Base-by-base conservation (phyloP, 1,284 basidiomycete species). In the Naganishia liquefaciens region DNA sequence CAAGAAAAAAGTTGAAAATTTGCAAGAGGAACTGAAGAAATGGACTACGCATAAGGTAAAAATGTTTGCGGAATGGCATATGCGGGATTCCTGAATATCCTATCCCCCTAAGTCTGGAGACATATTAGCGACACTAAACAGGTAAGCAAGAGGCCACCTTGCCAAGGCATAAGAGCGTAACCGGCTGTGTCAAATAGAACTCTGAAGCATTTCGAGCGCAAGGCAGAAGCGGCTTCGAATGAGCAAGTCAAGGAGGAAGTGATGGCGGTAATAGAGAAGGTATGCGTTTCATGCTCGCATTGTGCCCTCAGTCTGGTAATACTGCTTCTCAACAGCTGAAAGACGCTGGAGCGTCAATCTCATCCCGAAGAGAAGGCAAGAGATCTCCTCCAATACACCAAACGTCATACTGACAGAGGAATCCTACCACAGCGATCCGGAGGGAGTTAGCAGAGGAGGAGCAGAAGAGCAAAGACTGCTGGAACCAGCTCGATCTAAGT, bases 1-100 rank as follows among this genome's bases (percentile, higher is more conserved):
- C 2, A 60, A 39, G 46, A 50, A 47, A 19, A 60, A 60, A 46
- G 40, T 60, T 11, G 57, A 60, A 40, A 50, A 37, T n/a, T 33
- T 60, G 10, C 57, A 50, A 23, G 57, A 60, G 30, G 46, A 60
- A n/a, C 57, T 60, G 6, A 33, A 60, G 46, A 37, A 49, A n/a
- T 60, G 57, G 57, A 60, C 57, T 3, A 60, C 46, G 5, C 47
- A 60, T 23, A 60, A 60, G 57, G 57, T 60, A 40, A 10, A 33
- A 25, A 2, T 11, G n/a, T 10, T 17, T 13, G 13, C 21, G 19
- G 2, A 19, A 1, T 2, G 2, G 19, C 33, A 21, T 13, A 3
- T 37, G 13, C 10, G 9, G 13, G 2, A 37, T 37, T 37, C 13
- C 33, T 53, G 17, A 53, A 19, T n/a, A 10, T 49, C 23, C 11